phyloP scores from a whole-genome alignment of 2,329 filamentous ascomycete genomes.

The Amauroascus verrucosus region DNA sequence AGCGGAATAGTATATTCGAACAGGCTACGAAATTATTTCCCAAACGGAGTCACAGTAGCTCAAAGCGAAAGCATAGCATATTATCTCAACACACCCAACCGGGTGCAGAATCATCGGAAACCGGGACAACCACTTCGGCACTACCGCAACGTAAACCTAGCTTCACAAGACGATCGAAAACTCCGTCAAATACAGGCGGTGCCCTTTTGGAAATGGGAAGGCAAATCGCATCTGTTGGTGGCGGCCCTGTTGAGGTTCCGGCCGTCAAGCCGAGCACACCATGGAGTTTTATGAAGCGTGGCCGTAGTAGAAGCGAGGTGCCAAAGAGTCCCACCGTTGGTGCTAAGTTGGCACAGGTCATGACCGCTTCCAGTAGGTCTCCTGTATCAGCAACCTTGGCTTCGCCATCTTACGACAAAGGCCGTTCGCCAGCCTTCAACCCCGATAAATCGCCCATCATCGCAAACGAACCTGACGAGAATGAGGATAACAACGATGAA shows the following conservation, averaged over 20 bases:
- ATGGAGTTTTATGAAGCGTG: constrained; percentile 42
- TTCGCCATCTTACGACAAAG: constrained; percentile 34
- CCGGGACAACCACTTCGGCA: constrained; percentile 25
- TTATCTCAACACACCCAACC: constrained; percentile 16
- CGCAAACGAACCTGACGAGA: constrained; percentile 26
- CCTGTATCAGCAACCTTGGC: constrained; percentile 48
- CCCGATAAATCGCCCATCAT: background rate
- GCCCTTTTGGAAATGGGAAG: constrained; percentile 39
- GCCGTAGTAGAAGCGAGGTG: constrained; percentile 50
- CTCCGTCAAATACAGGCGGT: constrained; percentile 31
- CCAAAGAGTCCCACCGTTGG: constrained; percentile 32
- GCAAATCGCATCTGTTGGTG: constrained; percentile 39
- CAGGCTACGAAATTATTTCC: constrained; percentile 29
- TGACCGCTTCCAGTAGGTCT: constrained; percentile 48
- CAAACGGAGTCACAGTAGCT: constrained; percentile 35
- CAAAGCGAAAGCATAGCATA: constrained; percentile 36
- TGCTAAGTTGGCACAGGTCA: constrained; percentile 41
- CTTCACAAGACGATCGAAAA: constrained; percentile 31
- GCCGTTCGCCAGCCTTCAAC: background rate
- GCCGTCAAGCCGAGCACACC: constrained; percentile 28
- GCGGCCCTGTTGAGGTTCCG: constrained; percentile 48
- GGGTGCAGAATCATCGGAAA: constrained; percentile 21
- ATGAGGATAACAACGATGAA: constrained; percentile 39
- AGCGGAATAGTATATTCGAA: constrained; percentile 40
- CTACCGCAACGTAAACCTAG: constrained; percentile 32